Base-by-base conservation (phyloP, 1,284 basidiomycete species). In the Ceraceosorus guamensis region DNA sequence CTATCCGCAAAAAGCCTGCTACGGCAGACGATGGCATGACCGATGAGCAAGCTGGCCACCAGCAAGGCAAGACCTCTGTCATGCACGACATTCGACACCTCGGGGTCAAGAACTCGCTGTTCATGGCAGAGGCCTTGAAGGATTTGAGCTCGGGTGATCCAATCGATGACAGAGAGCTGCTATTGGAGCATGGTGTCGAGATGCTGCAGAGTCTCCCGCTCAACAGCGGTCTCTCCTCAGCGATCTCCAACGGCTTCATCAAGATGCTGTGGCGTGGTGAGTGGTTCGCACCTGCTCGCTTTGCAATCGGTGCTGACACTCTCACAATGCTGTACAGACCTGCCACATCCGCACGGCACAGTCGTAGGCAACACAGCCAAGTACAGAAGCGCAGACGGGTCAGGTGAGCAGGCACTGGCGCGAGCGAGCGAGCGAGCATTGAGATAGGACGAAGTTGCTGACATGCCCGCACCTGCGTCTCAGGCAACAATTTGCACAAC, bases 401-500 rank as follows among this genome's bases (percentile, higher is more conserved):
- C 24, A 24, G 24, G 24, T 24, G 24, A 24, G 24, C 24, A n/a
- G 24, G 24, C 24, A 2, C 24, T 3, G 24, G 24, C 24, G 24
- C 24, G 24, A 24, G 24, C 24, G 24, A 24, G 24, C 24, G 24
- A 24, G 24, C 24, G 24, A 24, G 24, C 24, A 24, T 3, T 24
- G 24, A 24, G 24, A 24, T 24, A 24, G 24, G 2, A 24, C 1
- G 24, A 24, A 24, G 24, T 24, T 24, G 24, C 24, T 24, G 24
- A 24, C 24, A 24, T 24, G 24, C 24, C 24, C 24, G 24, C 24
- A 24, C 24, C 24, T 24, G 77, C 54, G 76, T 75, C 30, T 65
- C 67, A 11, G 79, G 80, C 66, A 89, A 90, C 77, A 89, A 88
- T 67, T 80, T 84, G 44, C 80, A 83, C 64, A 65, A 79, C 33